phyloP scores from a whole-genome alignment of 164 flowering plant genomes.

The Annona cherimola region DNA sequence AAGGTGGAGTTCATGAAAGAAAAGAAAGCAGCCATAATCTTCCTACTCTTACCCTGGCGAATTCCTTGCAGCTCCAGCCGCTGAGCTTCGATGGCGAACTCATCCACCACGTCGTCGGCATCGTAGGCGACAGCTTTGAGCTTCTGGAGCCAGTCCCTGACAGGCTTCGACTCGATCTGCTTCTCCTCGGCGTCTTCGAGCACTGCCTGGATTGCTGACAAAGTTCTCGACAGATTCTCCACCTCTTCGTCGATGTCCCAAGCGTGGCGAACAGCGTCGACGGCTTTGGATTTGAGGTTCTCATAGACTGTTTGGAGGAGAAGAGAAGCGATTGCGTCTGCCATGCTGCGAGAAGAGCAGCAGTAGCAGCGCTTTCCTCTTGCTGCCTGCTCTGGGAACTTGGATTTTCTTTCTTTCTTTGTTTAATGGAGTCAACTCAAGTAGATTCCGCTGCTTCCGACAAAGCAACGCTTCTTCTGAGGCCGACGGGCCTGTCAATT shows the following conservation, averaged over 20 bases:
- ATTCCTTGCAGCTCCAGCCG: not conserved
- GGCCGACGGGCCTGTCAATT: too few species aligned
- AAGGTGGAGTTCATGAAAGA: not conserved
- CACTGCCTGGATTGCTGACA: not conserved
- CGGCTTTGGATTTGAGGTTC: not conserved
- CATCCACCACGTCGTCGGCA: conserved; percentile 6
- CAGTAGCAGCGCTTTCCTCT: too few species aligned
- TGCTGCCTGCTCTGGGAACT: too few species aligned
- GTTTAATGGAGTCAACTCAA: too few species aligned
- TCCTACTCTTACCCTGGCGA: too few species aligned
- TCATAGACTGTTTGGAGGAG: not conserved
- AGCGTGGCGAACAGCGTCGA: not conserved
- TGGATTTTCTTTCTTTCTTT: too few species aligned
- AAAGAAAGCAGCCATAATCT: not conserved
- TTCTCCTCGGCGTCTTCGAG: conserved; percentile 25
- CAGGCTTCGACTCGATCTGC: conserved; percentile 14
- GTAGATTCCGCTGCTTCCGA: too few species aligned
- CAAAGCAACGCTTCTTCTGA: too few species aligned
- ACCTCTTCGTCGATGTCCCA: not conserved
- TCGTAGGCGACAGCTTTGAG: conserved; percentile 9
- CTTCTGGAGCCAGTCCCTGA: conserved; percentile 9
- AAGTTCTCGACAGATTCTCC: not conserved
- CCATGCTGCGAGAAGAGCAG: not conserved
- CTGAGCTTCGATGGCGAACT: not conserved
- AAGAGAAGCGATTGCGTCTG: not conserved